Conservation (phyloP, 2,329 filamentous ascomycete species). For the Penicillium sp. region DNA sequence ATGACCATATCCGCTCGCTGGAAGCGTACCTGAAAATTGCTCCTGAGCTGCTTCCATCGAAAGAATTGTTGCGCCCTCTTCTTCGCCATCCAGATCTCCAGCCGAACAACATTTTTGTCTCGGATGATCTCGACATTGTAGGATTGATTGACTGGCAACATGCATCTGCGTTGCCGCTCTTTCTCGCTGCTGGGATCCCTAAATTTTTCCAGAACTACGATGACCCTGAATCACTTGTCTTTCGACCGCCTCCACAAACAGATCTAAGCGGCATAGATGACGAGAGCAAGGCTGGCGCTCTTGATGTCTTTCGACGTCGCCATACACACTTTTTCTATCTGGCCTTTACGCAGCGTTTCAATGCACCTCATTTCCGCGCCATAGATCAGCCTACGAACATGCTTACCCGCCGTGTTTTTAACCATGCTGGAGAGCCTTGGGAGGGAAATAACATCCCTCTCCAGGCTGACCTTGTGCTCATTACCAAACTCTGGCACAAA, state of each 20-base stretch:
- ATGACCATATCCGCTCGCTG: neutral
- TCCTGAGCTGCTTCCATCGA: neutral
- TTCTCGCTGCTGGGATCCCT: slow-evolving; percentile 38
- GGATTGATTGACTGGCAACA: slow-evolving; percentile 45
- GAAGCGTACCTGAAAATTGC: neutral
- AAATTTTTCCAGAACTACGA: slow-evolving; percentile 38
- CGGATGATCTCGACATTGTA: slow-evolving; percentile 28
- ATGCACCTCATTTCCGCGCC: slow-evolving; percentile 5
- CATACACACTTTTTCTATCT: slow-evolving; percentile 9
- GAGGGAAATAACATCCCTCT: slow-evolving; percentile 7
- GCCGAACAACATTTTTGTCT: slow-evolving; percentile 12
- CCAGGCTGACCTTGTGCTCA: neutral
- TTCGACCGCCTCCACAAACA: neutral
- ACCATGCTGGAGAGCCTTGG: slow-evolving; percentile 7
- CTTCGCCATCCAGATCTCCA: neutral
- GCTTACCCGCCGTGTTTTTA: slow-evolving; percentile 4
- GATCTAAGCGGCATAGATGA: neutral
- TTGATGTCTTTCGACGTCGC: slow-evolving; percentile 1
- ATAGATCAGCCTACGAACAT: slow-evolving; percentile 3
- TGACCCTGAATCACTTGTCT: slow-evolving; percentile 2
- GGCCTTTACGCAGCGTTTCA: slow-evolving; percentile 4
- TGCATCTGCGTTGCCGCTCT: slow-evolving; percentile 31
- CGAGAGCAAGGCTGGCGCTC: neutral
- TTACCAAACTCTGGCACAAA: slow-evolving; percentile 4
- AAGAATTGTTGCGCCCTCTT: neutral